phyloP scores from a whole-genome alignment of 2,329 filamentous ascomycete species.

The Talaromyces albobiverticillius region DNA sequence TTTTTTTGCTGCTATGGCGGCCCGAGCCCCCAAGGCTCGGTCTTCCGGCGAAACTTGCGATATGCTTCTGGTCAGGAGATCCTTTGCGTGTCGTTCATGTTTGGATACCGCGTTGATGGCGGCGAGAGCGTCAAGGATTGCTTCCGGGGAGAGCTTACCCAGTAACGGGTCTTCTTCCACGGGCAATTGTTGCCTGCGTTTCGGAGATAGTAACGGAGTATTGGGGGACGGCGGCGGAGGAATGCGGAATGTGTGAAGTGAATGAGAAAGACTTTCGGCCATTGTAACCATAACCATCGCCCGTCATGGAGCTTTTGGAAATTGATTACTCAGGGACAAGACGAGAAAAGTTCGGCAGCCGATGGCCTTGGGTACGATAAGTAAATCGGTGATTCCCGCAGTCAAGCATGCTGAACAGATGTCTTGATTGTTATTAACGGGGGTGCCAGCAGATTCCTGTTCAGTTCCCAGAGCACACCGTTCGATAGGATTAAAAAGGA shows the following conservation, averaged over 20 bases:
- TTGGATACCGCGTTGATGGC: slow-evolving; percentile 40
- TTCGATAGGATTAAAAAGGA: not conserved
- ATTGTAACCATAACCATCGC: slow-evolving; percentile 15
- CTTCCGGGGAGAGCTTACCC: slow-evolving; percentile 53
- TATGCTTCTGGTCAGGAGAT: slow-evolving; percentile 49
- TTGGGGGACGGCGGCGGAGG: slow-evolving; percentile 29
- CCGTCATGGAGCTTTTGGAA: not conserved
- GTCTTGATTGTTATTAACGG: not conserved
- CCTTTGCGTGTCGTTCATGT: slow-evolving; percentile 36
- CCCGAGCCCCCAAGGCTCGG: slow-evolving; percentile 57
- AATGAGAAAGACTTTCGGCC: slow-evolving; percentile 25
- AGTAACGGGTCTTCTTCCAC: slow-evolving; percentile 48
- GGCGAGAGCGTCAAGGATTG: slow-evolving; percentile 51
- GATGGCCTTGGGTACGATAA: slow-evolving; percentile 11
- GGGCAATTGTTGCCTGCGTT: slow-evolving; percentile 33
- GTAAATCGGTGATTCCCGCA: slow-evolving; percentile 3
- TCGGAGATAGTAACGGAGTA: slow-evolving; percentile 38
- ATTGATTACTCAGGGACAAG: slow-evolving; percentile 5
- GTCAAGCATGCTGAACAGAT: slow-evolving; percentile 15
- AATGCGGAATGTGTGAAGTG: slow-evolving; percentile 28
- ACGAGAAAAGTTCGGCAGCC: slow-evolving; percentile 7
- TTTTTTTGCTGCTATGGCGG: slow-evolving; percentile 58
- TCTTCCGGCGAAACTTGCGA: slow-evolving; percentile 55
- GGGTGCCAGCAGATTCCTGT: not conserved
- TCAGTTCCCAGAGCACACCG: not conserved